A percentile compares a stretch with the other conserved stretches of the same genome.
Conservation (phyloP, 2,329 filamentous ascomycete genomes). For the Phaeophleospora eucalypticola region DNA sequence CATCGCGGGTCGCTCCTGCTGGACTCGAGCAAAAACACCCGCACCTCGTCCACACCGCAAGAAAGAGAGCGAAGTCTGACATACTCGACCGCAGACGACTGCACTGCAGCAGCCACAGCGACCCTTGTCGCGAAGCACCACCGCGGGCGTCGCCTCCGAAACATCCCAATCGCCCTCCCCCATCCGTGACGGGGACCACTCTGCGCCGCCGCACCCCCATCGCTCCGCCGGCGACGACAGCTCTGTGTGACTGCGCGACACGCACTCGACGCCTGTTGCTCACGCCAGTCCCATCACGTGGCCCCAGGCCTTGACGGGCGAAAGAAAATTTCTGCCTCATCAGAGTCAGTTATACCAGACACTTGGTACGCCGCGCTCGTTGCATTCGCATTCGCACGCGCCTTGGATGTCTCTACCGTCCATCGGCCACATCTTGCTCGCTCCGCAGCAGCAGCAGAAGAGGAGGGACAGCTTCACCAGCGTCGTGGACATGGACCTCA, state of each 20-base stretch:
- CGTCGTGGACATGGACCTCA: conserved; percentile 33
- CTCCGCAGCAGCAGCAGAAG: conserved; percentile 26
- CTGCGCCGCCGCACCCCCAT: conserved; percentile 14
- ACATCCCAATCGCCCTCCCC: conserved; percentile 21
- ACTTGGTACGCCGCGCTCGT: conserved; percentile 4
- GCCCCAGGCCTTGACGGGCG: conserved; percentile 10
- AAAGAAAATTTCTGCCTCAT: conserved; percentile 25
- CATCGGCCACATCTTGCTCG: conserved; percentile 27
- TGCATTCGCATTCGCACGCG: conserved; percentile 4
- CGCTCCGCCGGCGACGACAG: conserved; percentile 7
- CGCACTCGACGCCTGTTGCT: neutral
- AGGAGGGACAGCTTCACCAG: conserved; percentile 35
- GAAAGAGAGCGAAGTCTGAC: neutral
- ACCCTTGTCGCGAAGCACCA: neutral
- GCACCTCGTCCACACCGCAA: too few relatives aligned
- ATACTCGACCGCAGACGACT: neutral
- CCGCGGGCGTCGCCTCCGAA: neutral
- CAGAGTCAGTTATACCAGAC: conserved; percentile 21
- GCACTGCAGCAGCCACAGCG: too few relatives aligned
- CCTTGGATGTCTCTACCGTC: conserved; percentile 32
- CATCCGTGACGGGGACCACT: conserved; percentile 8
- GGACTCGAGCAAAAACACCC: conserved; percentile 3
- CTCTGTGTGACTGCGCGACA: neutral
- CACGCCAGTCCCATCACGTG: conserved; percentile 17
- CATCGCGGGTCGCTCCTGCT: neutral